Percentiles rank a stretch among this genome's conserved stretches.
Evolutionary conservation across 192 early-diverging fungal species (phyloP).

Genomic region (Borealophlyctis nickersoniae): DNA sequence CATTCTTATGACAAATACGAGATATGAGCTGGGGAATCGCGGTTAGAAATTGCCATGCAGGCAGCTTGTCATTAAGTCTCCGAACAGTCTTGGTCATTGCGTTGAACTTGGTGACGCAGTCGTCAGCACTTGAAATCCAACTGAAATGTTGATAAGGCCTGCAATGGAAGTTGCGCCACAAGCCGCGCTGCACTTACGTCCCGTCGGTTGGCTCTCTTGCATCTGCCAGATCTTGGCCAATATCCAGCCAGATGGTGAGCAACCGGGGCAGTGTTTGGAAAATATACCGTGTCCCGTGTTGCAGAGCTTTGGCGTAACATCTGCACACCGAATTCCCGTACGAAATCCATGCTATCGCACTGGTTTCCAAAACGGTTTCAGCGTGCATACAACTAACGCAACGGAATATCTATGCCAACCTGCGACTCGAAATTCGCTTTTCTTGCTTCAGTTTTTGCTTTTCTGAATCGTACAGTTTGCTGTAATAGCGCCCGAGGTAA

Average conservation of each 20-base stretch:
- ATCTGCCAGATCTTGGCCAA: constrained; percentile 39
- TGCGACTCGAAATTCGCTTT: too few species aligned
- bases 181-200: neutral
- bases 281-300: constrained; percentile 70
- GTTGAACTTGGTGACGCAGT: constrained; percentile 49
- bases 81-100: constrained; percentile 48
- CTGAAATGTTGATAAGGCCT: neutral
- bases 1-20: constrained; percentile 73
- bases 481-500: constrained; percentile 59
- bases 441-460: neutral
- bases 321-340: constrained; percentile 41
- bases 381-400: too few species aligned
- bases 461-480: constrained; percentile 52
- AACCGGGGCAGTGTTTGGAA: constrained; percentile 83
- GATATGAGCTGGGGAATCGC: constrained; percentile 86
- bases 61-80: constrained; percentile 56
- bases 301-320: constrained; percentile 50
- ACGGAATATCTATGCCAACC: too few species aligned
- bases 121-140: constrained; percentile 13
- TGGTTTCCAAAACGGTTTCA: too few species aligned
- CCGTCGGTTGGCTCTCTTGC: neutral
- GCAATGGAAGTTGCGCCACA: neutral
- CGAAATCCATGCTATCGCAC: too few species aligned
- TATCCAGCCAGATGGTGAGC: constrained; percentile 81
- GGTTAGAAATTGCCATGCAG: constrained; percentile 70